A percentile compares a stretch with the other conserved stretches of the same genome.
phyloP scores from a whole-genome alignment of 225 moss, liverwort and hornwort species.

The Lunularia cruciata region DNA sequence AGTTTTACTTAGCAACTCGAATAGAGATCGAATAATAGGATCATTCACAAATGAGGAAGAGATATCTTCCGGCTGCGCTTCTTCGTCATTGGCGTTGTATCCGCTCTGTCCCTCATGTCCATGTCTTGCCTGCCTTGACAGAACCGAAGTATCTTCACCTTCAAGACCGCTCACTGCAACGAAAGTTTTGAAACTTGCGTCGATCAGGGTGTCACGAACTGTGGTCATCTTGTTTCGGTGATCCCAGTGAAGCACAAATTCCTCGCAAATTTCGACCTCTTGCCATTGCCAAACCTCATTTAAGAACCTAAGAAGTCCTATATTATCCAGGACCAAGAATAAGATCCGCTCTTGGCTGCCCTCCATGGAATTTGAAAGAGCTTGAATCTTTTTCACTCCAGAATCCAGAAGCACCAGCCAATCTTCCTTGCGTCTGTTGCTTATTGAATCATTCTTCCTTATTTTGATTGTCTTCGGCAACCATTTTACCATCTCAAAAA shows the following conservation, averaged over 20 bases:
- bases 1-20: background rate
- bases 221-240: slow-evolving; percentile 12
- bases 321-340: background rate
- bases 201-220: background rate
- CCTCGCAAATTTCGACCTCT: background rate
- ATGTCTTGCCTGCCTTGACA: background rate
- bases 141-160: background rate
- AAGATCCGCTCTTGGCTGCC: background rate
- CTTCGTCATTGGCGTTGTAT: no score
- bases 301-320: background rate
- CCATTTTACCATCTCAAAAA: no score
- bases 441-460: no score
- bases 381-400: background rate
- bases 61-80: no score
- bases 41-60: no score
- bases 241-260: slow-evolving; percentile 7
- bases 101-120: background rate
- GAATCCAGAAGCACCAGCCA: background rate
- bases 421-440: no score
- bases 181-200: background rate
- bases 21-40: background rate
- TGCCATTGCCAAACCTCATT: slow-evolving; percentile 11
- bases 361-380: background rate
- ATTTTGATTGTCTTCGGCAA: no score
- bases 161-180: background rate